These are phyloP conservation scores for Russula ochroleuca DNA, from an alignment of 768 basidiomycete species.

Conservation along the genomic window DNA sequence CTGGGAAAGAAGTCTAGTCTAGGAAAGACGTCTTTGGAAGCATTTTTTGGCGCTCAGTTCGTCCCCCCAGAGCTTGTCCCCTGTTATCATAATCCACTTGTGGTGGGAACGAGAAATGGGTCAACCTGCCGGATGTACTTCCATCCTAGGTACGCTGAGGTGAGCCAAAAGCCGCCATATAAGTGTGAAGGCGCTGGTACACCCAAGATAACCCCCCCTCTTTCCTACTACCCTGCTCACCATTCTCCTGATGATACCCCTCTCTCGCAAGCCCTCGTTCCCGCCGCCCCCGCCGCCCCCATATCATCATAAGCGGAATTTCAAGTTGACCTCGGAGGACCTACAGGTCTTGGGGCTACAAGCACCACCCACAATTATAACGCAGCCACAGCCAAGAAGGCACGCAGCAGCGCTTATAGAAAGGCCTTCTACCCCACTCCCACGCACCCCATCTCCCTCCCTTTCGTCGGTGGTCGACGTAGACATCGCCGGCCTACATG, in stretches of 20 bases:
- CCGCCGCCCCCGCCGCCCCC: slow-evolving; percentile 9
- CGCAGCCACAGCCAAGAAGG: neutral
- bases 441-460: neutral
- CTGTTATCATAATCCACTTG: neutral
- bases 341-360: neutral
- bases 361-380: neutral
- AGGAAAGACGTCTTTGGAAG: neutral
- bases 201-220: neutral
- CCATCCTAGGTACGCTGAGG: neutral
- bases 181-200: neutral
- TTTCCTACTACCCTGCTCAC: neutral
- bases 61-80: neutral
- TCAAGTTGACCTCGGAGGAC: neutral
- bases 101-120: neutral
- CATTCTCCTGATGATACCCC: neutral
- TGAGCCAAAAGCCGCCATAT: slow-evolving; percentile 2
- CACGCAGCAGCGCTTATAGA: neutral
- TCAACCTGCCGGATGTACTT: neutral
- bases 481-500: neutral
- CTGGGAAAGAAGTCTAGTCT: neutral
- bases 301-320: neutral
- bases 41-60: neutral
- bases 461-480: neutral
- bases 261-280: neutral
- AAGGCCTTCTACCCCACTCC: neutral